Conservation (phyloP, 208 protist species). For the Trypanosoma avium region DNA sequence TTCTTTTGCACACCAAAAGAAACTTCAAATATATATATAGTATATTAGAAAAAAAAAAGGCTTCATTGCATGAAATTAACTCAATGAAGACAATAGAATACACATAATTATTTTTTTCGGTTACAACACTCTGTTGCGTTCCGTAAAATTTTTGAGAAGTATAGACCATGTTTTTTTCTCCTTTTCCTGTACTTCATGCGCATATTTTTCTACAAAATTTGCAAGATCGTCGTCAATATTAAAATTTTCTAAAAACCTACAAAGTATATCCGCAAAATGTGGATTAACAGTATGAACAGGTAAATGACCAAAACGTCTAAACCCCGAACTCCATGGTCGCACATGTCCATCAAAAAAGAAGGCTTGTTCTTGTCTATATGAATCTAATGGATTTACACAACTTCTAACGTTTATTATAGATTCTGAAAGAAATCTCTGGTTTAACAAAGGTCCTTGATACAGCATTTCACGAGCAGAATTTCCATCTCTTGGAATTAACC, state of each 20-base stretch:
- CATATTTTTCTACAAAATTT: slow-evolving; percentile 41
- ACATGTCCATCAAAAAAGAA: slow-evolving; percentile 30
- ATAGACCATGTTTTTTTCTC: slow-evolving; percentile 21
- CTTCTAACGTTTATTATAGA: slow-evolving; percentile 5
- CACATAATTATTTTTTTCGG: no score
- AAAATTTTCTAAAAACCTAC: slow-evolving; percentile 27
- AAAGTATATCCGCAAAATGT: slow-evolving; percentile 36
- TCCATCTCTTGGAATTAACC: slow-evolving; percentile 18
- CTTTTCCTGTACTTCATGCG: slow-evolving; percentile 18
- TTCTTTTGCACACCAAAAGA: no score
- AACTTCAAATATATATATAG: no score
- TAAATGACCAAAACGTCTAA: slow-evolving; percentile 51
- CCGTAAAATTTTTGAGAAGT: slow-evolving; percentile 14
- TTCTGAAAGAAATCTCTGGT: slow-evolving; percentile 39
- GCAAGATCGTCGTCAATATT: slow-evolving; percentile 64
- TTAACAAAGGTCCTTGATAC: slow-evolving; percentile 54
- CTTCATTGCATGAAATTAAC: no score
- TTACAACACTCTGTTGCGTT: no score
- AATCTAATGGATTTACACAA: slow-evolving; percentile 12
- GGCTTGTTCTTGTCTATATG: slow-evolving; percentile 11
- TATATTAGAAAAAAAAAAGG: not conserved
- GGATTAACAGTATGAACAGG: slow-evolving; percentile 65
- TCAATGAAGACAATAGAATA: no score
- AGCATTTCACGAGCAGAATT: slow-evolving; percentile 21
- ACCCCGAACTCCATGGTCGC: slow-evolving; percentile 31